Evolutionary conservation across 1,284 basidiomycete genomes (phyloP).

Genomic region (Sanguinoderma infundibulare): DNA sequence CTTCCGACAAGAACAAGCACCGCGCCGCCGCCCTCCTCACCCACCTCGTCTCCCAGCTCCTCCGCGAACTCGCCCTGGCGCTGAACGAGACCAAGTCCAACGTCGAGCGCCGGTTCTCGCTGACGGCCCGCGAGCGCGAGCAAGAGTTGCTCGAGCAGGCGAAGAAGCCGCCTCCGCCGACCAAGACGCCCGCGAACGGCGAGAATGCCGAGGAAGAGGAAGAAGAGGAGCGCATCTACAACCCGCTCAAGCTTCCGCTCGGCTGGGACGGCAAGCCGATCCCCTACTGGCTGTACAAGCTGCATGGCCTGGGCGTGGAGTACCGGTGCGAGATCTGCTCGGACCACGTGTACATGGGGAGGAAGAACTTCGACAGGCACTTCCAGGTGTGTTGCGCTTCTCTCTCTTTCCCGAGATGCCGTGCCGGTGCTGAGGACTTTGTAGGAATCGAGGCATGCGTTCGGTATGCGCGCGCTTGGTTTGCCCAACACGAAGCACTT

Average conservation of each 20-base stretch:
- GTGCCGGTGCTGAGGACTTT: not conserved
- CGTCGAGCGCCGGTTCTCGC: conserved; percentile 93
- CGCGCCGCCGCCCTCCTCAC: conserved; percentile 77
- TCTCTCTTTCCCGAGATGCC: not conserved
- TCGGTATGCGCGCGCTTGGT: conserved; percentile 97
- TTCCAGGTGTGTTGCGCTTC: conserved; percentile 63
- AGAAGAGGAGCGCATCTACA: conserved; percentile 95
- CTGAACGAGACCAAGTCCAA: conserved; percentile 93
- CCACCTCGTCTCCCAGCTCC: conserved; percentile 70
- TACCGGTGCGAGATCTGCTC: conserved; percentile 99
- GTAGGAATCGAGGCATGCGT: conserved; percentile 94
- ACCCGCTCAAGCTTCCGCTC: conserved; percentile 95
- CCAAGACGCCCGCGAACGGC: conserved; percentile 46
- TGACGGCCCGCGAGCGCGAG: conserved; percentile 96
- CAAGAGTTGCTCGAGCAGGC: conserved; percentile 89
- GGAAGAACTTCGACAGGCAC: conserved; percentile 94
- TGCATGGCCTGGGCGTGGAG: conserved; percentile 97
- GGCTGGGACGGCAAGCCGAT: conserved; percentile 99
- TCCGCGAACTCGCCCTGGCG: conserved; percentile 66
- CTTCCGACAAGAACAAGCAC: conserved; percentile 60
- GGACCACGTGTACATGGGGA: conserved; percentile 94
- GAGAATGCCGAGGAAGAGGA: conserved; percentile 82
- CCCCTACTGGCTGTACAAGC: conserved; percentile 98
- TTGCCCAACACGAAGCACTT: conserved; percentile 99
- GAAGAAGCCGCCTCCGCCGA: conserved; percentile 63